Conservation (phyloP, 2,329 filamentous ascomycete genomes). For the Colletotrichum gigasporum region DNA sequence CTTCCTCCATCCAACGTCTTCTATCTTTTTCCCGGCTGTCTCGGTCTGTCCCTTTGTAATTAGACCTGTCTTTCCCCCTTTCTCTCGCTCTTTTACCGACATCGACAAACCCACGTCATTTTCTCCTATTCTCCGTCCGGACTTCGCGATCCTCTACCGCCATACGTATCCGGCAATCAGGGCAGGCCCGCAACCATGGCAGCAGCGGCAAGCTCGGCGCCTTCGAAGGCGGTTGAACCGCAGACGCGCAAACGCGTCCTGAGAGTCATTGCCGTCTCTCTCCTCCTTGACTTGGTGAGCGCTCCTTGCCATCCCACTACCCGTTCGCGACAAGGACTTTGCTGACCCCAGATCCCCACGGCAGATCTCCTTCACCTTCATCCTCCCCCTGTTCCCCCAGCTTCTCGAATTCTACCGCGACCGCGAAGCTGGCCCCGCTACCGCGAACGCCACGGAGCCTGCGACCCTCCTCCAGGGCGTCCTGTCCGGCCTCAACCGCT, state of each 20-base stretch:
- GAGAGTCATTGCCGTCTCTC: constrained; percentile 86
- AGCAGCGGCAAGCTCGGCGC: constrained; percentile 34
- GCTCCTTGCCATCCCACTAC: constrained; percentile 6
- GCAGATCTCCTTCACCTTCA: constrained; percentile 98
- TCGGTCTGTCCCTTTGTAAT: constrained; percentile 1
- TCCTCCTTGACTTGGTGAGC: constrained; percentile 87
- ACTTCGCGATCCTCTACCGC: background rate
- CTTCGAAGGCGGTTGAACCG: constrained; percentile 57
- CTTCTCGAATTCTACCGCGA: constrained; percentile 96
- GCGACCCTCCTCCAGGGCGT: constrained; percentile 80
- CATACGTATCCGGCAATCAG: background rate
- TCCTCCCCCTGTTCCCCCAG: constrained; percentile 93
- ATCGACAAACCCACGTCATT: background rate
- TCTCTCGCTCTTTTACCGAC: background rate
- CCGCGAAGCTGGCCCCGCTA: constrained; percentile 69
- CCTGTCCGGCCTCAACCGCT: constrained; percentile 85
- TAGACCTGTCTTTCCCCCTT: background rate
- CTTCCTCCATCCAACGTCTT: background rate
- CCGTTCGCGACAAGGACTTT: background rate
- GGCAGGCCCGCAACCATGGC: constrained; percentile 29
- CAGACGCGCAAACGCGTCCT: constrained; percentile 81
- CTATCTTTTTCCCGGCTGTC: background rate
- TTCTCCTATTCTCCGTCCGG: constrained; percentile 7
- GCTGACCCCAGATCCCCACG: constrained; percentile 8
- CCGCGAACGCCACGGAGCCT: constrained; percentile 53